These are phyloP conservation scores for Erodium maritimum DNA, from an alignment of 345 rosid genomes.

Conservation along the genomic window DNA sequence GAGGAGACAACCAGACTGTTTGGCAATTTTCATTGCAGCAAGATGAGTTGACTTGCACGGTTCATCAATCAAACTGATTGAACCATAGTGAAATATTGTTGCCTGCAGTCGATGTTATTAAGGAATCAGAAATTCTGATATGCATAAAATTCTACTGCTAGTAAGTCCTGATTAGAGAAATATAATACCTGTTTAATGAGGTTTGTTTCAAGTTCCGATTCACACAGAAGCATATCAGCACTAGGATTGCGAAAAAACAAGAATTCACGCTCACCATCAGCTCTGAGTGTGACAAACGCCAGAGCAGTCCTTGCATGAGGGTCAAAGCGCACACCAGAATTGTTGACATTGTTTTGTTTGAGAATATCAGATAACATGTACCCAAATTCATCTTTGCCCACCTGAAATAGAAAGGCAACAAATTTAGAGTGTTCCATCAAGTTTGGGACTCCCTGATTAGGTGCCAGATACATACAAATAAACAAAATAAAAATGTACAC, in stretches of 20 bases:
- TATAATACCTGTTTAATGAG: conserved; percentile 67
- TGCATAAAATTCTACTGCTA: background rate
- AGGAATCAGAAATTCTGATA: background rate
- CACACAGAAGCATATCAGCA: conserved; percentile 93
- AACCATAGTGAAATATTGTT: conserved; percentile 85
- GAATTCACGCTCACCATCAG: conserved; percentile 97
- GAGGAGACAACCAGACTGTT: conserved; percentile 60
- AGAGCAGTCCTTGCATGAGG: conserved; percentile 72
- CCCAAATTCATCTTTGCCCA: conserved; percentile 95
- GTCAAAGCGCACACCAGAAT: conserved; percentile 75
- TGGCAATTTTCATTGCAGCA: conserved; percentile 81
- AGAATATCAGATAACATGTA: conserved; percentile 74
- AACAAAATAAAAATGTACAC: background rate
- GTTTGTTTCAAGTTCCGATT: conserved; percentile 64
- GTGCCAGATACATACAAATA: background rate
- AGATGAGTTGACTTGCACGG: conserved; percentile 92
- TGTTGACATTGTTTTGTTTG: conserved; percentile 63
- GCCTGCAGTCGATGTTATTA: conserved; percentile 39
- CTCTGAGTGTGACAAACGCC: conserved; percentile 82
- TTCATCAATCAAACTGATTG: conserved; percentile 87
- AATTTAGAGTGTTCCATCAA: background rate
- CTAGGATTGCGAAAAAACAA: conserved; percentile 93
- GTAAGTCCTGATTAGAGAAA: background rate
- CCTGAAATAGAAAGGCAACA: conserved; percentile 15
- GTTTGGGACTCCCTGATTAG: background rate